These are phyloP conservation scores for Clavispora vitiphila DNA, from an alignment of 805 yeast species.

Conservation along the genomic window DNA sequence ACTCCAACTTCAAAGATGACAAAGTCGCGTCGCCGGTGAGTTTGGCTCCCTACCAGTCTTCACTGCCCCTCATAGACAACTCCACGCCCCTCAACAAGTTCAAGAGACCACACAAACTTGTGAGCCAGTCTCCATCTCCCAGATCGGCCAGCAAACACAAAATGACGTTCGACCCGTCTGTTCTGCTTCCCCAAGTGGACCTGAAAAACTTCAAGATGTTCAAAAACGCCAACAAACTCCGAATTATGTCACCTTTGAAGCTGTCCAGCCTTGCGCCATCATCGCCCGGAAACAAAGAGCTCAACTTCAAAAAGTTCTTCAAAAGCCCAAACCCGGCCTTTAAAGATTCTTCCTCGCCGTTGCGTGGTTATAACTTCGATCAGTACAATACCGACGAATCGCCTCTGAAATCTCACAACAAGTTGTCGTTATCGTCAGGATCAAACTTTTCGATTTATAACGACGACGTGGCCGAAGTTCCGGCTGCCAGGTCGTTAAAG, in stretches of 20 bases:
- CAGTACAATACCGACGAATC: conserved; percentile 4
- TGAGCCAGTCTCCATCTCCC: conserved; percentile 42
- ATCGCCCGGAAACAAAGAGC: conserved; percentile 10
- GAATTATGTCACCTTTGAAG: conserved; percentile 28
- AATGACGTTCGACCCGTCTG: conserved; percentile 5
- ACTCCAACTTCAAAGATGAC: conserved; percentile 19
- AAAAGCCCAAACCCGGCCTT: conserved; percentile 13
- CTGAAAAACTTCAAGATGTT: conserved; percentile 24
- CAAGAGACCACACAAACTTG: conserved; percentile 40
- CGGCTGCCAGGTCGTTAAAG: neutral
- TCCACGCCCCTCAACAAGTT: conserved; percentile 23
- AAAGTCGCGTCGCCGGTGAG: conserved; percentile 3
- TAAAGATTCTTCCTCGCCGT: conserved; percentile 14
- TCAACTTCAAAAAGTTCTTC: conserved; percentile 8
- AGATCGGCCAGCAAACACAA: conserved; percentile 14
- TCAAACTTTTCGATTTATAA: conserved; percentile 11
- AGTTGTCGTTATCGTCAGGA: neutral
- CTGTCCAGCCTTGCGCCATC: conserved; percentile 2
- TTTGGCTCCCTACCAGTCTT: conserved; percentile 8
- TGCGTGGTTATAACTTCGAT: conserved; percentile 9
- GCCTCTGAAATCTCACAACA: conserved; percentile 1
- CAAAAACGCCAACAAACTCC: conserved; percentile 29
- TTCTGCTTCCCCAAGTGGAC: neutral
- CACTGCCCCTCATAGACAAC: conserved; percentile 10
- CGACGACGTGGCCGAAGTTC: conserved; percentile 4